Conservation (phyloP, 768 basidiomycete genomes). For the Agrocybe pediades region DNA sequence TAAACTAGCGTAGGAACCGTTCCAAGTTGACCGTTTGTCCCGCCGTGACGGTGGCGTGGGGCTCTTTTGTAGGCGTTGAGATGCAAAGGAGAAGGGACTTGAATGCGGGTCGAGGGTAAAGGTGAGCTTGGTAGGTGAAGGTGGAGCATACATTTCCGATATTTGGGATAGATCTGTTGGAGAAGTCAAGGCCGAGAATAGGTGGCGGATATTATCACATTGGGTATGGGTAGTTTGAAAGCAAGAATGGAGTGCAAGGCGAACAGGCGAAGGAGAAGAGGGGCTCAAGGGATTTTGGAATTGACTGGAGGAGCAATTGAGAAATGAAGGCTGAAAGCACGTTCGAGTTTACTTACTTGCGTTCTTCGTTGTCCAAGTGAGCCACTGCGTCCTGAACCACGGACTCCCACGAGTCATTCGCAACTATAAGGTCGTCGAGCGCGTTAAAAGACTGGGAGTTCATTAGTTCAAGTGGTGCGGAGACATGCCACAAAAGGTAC, state of each 20-base stretch:
- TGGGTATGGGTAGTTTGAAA: slow-evolving; percentile 77
- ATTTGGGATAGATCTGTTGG: slow-evolving; percentile 75
- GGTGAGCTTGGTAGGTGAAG: slow-evolving; percentile 50
- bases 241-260: slow-evolving; percentile 71
- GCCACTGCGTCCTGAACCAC: slow-evolving; percentile 69
- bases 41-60: slow-evolving; percentile 23
- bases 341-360: slow-evolving; percentile 41
- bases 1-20: slow-evolving; percentile 60
- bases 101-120: slow-evolving; percentile 28
- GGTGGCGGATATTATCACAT: slow-evolving; percentile 79
- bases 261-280: slow-evolving; percentile 57
- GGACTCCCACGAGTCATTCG: slow-evolving; percentile 75
- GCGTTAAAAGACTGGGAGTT: slow-evolving; percentile 59
- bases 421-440: slow-evolving; percentile 65
- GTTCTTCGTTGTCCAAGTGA: slow-evolving; percentile 71
- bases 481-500: slow-evolving; percentile 23
- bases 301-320: slow-evolving; percentile 1
- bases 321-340: background rate
- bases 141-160: slow-evolving; percentile 87
- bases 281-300: slow-evolving; percentile 43
- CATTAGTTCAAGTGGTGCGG: slow-evolving; percentile 7
- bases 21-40: slow-evolving; percentile 76
- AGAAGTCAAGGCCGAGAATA: slow-evolving; percentile 75
- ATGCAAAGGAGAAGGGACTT: slow-evolving; percentile 48
- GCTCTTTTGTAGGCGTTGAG: slow-evolving; percentile 32